These are phyloP conservation scores for Coccomyxa sp. DNA, from an alignment of 139 green algal genomes.

Conservation along the genomic window DNA sequence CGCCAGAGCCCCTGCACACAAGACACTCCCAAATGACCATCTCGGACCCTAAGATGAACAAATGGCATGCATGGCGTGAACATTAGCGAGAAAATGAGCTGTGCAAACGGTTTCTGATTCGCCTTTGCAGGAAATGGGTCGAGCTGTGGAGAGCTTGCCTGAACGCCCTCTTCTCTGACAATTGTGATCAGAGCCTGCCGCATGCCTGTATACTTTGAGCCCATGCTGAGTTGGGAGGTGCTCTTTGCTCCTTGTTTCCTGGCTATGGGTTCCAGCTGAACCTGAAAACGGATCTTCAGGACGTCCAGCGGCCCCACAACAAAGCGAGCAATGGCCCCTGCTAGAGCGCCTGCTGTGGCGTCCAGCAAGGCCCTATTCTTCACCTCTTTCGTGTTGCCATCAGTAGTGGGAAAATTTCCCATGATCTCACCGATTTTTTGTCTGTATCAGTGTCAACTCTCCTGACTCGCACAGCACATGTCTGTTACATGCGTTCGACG, in stretches of 20 bases:
- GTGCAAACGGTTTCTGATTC: not conserved
- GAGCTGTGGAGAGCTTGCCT: slow-evolving; percentile 35
- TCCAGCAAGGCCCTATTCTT: slow-evolving; percentile 13
- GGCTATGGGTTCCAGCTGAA: slow-evolving; percentile 26
- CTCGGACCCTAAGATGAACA: not conserved
- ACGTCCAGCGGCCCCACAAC: slow-evolving; percentile 89
- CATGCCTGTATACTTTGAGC: slow-evolving; percentile 85
- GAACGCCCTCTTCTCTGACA: slow-evolving; percentile 82
- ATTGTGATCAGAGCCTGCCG: slow-evolving; percentile 79
- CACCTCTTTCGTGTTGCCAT: not conserved
- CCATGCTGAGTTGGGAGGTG: not conserved
- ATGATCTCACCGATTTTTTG: too few relatives aligned
- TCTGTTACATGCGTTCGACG: too few relatives aligned
- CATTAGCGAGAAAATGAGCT: not conserved
- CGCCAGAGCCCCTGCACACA: slow-evolving; percentile 84
- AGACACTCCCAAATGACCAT: not conserved
- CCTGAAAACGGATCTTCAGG: slow-evolving; percentile 94
- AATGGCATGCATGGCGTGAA: not conserved
- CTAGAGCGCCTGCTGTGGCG: slow-evolving; percentile 67
- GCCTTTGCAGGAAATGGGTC: not conserved
- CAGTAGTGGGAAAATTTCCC: not conserved
- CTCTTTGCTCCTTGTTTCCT: not conserved
- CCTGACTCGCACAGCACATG: too few relatives aligned
- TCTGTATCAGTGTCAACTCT: too few relatives aligned
- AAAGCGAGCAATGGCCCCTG: slow-evolving; percentile 75